Base-by-base conservation (phyloP, 202 grass and related monocot species). In the Thinopyrum obtusiflorum region DNA sequence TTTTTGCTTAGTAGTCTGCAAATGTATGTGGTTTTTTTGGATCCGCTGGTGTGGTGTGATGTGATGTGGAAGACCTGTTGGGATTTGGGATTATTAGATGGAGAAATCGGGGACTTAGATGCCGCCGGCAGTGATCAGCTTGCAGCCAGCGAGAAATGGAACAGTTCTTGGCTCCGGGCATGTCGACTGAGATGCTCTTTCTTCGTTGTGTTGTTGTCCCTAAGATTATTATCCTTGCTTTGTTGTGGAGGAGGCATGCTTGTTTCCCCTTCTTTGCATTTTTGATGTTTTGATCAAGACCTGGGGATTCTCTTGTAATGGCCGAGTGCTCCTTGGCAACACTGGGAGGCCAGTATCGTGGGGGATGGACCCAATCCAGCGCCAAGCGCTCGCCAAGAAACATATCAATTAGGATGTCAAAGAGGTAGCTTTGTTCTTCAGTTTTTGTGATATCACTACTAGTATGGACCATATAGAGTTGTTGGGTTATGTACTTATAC, bases 311-410 rank as follows among this genome's bases (percentile, higher is more conserved):
- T 11, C 3, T 53, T 82, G 78, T 79, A 64, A 94, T 94, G 92
- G 88, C 90, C 13, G 85, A 78, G 42, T 94, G 87, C 81, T 87
- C 92, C 13, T 81, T 92, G 73, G 83, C 77, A 9, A 82, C 88
- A 65, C 53, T 87, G 27, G 79, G 85, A 75, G 86, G 87, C 31
- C 92, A 80, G 24, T 46, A 77, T 77, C 74, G 37, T 80, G 74
- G 86, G 32, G 80, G 66, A 86, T 90, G 90, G 74, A 77, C 29
- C 73, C 76, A 80, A 4, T 78, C 77, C 40, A 84, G 59, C 18
- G 59, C 59, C 65, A 89, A 69, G 9, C 32, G 87, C 8, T 63
- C 60, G 74, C 15, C 84, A 51, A 76, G 40, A 39, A 87, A 12
- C 46, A 28, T 78, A 26, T 72, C 68, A 24, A 33, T 85, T 5